These are phyloP conservation scores for Cystoderma amianthinum DNA, from an alignment of 768 basidiomycete species.

Conservation along the genomic window DNA sequence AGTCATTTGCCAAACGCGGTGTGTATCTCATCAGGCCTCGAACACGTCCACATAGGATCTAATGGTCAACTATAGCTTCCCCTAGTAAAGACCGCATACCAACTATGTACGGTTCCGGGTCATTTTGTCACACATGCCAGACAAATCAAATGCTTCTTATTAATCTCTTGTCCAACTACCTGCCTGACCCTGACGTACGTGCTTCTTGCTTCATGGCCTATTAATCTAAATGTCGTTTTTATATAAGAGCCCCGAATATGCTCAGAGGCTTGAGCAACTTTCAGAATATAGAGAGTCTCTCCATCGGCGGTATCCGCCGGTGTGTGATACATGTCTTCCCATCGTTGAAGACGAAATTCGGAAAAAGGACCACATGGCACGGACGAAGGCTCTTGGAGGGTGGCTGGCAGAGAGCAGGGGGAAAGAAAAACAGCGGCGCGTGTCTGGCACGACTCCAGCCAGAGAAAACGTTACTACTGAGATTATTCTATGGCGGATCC, in stretches of 20 bases:
- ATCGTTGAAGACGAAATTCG: conserved; percentile 78
- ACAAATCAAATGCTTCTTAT: conserved; percentile 89
- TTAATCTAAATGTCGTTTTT: conserved; percentile 1
- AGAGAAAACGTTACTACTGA: conserved; percentile 40
- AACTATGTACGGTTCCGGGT: conserved; percentile 46
- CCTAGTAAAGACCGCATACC: conserved; percentile 66
- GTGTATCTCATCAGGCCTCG: no score
- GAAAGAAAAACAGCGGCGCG: conserved; percentile 48
- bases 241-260: conserved; percentile 74
- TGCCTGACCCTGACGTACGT: conserved; percentile 72
- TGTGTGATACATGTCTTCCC: conserved; percentile 71
- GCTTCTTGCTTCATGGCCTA: neutral
- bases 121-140: conserved; percentile 84
- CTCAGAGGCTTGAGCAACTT: conserved; percentile 51
- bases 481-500: conserved; percentile 58
- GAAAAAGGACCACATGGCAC: conserved; percentile 77
- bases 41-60: neutral
- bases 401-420: conserved; percentile 63
- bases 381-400: conserved; percentile 65
- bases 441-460: conserved; percentile 30
- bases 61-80: conserved; percentile 37
- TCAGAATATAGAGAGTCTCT: conserved; percentile 71
- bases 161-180: conserved; percentile 85
- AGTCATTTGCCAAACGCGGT: conserved; percentile 73
- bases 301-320: conserved; percentile 79